A percentile compares a stretch with the other conserved stretches of the same genome.
These are phyloP conservation scores for Zymoseptoria passerinii DNA, from an alignment of 2,329 filamentous ascomycete genomes.

Conservation along the genomic window DNA sequence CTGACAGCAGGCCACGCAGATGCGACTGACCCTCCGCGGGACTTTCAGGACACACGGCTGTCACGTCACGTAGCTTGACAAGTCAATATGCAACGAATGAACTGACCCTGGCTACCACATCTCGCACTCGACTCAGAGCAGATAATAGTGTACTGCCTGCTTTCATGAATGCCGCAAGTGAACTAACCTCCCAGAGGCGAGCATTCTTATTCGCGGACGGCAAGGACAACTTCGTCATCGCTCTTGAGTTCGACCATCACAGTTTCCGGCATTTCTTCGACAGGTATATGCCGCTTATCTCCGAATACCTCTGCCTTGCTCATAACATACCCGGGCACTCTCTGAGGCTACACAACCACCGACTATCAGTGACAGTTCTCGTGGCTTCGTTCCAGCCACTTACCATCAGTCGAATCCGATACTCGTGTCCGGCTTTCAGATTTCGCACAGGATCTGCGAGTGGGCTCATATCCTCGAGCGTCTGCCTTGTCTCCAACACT, in stretches of 20 bases:
- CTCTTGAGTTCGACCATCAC: background rate
- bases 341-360: background rate
- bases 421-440: background rate
- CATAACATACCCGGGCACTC: background rate
- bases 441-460: background rate
- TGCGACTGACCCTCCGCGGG: background rate
- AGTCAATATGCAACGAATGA: background rate
- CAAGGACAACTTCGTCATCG: background rate
- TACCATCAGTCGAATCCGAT: background rate
- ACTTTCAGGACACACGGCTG: background rate
- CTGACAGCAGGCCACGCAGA: background rate
- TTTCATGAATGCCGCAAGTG: no score
- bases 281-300: background rate
- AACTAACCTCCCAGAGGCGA: no score
- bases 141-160: no score
- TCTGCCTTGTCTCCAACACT: background rate
- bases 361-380: background rate
- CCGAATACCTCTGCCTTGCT: background rate
- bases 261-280: background rate
- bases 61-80: background rate
- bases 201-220: background rate
- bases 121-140: no score
- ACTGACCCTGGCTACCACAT: background rate
- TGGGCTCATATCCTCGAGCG: background rate
- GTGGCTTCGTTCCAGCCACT: background rate